phyloP scores from a whole-genome alignment of 106 monocot species.

The Phalaenopsis equestris region DNA sequence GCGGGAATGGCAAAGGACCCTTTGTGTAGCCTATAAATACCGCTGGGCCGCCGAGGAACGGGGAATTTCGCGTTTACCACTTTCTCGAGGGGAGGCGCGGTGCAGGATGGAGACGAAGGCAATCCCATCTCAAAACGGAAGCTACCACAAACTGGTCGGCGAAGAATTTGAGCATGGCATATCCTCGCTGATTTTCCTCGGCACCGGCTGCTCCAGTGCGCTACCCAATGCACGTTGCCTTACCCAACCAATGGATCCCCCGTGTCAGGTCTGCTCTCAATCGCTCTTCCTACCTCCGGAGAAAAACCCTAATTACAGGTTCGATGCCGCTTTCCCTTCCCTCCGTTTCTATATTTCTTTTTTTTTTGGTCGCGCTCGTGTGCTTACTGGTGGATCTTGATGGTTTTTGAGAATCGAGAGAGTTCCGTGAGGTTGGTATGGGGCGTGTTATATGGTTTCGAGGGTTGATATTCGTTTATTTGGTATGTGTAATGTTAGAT shows the following conservation, averaged over 20 bases:
- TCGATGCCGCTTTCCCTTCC: not conserved
- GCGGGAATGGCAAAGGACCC: no score
- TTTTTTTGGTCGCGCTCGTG: not conserved
- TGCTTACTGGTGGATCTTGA: not conserved
- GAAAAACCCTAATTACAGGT: slow-evolving; percentile 19
- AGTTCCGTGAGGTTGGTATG: not conserved
- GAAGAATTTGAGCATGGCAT: not conserved
- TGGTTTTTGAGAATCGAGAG: not conserved
- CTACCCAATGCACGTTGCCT: slow-evolving; percentile 75
- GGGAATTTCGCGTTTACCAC: no score
- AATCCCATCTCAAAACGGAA: not conserved
- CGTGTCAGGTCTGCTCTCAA: slow-evolving; percentile 69
- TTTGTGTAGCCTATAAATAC: no score
- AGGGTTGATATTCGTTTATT: not conserved
- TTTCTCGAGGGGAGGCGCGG: not conserved
- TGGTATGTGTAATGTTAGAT: not conserved
- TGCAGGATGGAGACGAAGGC: not conserved
- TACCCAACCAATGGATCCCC: slow-evolving; percentile 71
- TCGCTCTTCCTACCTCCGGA: slow-evolving; percentile 17
- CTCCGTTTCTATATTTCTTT: not conserved
- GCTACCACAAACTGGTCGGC: not conserved
- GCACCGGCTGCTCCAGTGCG: slow-evolving; percentile 83
- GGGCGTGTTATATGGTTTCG: not conserved
- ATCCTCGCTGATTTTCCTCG: slow-evolving; percentile 86
- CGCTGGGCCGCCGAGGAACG: no score